These are phyloP conservation scores for Fusarium armeniacum DNA, from an alignment of 2,329 filamentous ascomycete species.

Conservation along the genomic window DNA sequence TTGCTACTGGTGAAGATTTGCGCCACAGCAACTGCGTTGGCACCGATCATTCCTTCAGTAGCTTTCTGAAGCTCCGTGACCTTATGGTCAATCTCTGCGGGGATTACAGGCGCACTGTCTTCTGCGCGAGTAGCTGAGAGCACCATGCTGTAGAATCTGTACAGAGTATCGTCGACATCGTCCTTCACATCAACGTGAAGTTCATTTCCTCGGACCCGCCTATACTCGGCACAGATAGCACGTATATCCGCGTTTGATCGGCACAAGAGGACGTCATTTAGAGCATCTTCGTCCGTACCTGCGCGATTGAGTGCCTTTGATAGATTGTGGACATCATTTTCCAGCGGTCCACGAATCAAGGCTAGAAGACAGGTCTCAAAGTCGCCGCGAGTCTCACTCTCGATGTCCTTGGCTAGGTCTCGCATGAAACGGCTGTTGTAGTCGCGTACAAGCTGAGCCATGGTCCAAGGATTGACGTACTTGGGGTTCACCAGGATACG, in stretches of 20 bases:
- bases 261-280: slow-evolving; percentile 54
- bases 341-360: slow-evolving; percentile 51
- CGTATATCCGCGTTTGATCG: slow-evolving; percentile 56
- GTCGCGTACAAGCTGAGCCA: slow-evolving; percentile 52
- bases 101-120: slow-evolving; percentile 45
- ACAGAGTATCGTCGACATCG: slow-evolving; percentile 52
- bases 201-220: slow-evolving; percentile 48
- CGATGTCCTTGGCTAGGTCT: slow-evolving; percentile 53
- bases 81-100: slow-evolving; percentile 53
- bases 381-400: slow-evolving; percentile 53
- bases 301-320: slow-evolving; percentile 51
- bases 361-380: slow-evolving; percentile 53
- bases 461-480: slow-evolving; percentile 53
- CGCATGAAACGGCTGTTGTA: slow-evolving; percentile 55
- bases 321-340: slow-evolving; percentile 52
- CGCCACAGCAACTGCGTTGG: slow-evolving; percentile 51
- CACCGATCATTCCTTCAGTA: slow-evolving; percentile 52
- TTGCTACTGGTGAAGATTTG: slow-evolving; percentile 54
- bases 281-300: slow-evolving; percentile 54
- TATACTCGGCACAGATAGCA: slow-evolving; percentile 53
- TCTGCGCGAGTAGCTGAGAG: slow-evolving; percentile 51
- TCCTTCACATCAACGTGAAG: slow-evolving; percentile 52
- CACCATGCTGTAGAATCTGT: slow-evolving; percentile 55
- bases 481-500: slow-evolving; percentile 50
- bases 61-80: slow-evolving; percentile 53